Percentiles rank a stretch among this genome's conserved stretches.
phyloP scores from a whole-genome alignment of 805 yeast genomes.

The Yamadazyma endophytica region DNA sequence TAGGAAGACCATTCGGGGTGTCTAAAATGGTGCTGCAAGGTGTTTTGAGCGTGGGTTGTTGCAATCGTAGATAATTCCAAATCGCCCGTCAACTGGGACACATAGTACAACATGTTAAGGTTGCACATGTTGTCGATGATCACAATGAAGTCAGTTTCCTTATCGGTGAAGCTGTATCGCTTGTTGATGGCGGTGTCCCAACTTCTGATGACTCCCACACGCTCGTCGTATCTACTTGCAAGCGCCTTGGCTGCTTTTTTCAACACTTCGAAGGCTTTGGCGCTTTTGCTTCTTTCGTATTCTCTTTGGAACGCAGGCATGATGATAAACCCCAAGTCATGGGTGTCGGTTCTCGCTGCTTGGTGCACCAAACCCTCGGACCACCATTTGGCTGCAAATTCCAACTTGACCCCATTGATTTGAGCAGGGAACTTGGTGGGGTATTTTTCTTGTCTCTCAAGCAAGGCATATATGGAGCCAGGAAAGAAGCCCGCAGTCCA shows the following conservation, averaged over 20 bases:
- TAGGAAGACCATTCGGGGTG: slow-evolving; percentile 17
- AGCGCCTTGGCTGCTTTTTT: slow-evolving; percentile 22
- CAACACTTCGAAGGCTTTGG: slow-evolving; percentile 13
- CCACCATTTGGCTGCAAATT: slow-evolving; percentile 15
- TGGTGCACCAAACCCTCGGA: slow-evolving; percentile 6
- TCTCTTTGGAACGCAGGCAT: slow-evolving; percentile 20
- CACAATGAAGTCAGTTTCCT: slow-evolving; percentile 18
- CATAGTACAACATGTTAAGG: slow-evolving; percentile 22
- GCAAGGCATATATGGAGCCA: slow-evolving; percentile 9
- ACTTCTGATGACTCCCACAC: slow-evolving; percentile 18
- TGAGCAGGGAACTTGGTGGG: slow-evolving; percentile 8
- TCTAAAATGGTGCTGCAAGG: slow-evolving; percentile 19
- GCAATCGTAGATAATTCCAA: slow-evolving; percentile 18
- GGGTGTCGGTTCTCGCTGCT: slow-evolving; percentile 18
- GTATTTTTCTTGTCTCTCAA: slow-evolving; percentile 9
- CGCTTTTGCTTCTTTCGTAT: slow-evolving; percentile 13
- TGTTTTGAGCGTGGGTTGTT: slow-evolving; percentile 24
- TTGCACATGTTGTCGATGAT: slow-evolving; percentile 21
- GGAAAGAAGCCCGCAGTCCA: slow-evolving; percentile 15
- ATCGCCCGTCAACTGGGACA: slow-evolving; percentile 21
- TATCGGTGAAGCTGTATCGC: slow-evolving; percentile 13
- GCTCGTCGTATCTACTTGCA: slow-evolving; percentile 17
- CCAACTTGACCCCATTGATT: slow-evolving; percentile 7
- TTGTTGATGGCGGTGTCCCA: slow-evolving; percentile 20
- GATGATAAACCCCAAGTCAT: slow-evolving; percentile 24